Conservation (phyloP, 129 eudicot genomes). For the Cynara cardunculus region DNA sequence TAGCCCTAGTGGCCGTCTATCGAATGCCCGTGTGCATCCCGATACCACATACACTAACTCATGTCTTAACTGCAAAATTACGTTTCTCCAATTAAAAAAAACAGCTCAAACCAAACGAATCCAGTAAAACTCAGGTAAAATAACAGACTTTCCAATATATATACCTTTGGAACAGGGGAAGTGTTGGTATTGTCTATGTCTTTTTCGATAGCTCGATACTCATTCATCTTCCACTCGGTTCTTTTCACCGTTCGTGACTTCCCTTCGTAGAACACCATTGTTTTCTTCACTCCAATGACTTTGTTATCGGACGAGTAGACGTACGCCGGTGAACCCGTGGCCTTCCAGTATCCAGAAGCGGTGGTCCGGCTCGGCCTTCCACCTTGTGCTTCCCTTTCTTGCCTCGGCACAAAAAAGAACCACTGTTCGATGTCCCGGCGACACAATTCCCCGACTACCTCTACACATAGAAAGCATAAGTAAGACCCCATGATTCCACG, state of each 20-base stretch:
- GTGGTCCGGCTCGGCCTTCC: conserved; percentile 81
- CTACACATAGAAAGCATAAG: conserved; percentile 3
- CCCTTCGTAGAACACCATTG: conserved; percentile 81
- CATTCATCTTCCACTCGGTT: conserved; percentile 88
- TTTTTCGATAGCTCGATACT: conserved; percentile 57
- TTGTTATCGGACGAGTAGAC: conserved; percentile 54
- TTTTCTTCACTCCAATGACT: conserved; percentile 70
- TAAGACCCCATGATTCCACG: not conserved
- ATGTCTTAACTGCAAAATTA: conserved; percentile 52
- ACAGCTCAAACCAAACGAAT: not conserved
- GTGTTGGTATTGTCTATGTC: conserved; percentile 18
- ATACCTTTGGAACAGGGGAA: conserved; percentile 46
- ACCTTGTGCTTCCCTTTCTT: conserved; percentile 75
- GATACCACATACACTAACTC: conserved; percentile 66
- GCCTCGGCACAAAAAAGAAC: conserved; percentile 76
- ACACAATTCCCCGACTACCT: conserved; percentile 52
- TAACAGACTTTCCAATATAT: no score
- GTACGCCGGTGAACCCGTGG: conserved; percentile 74
- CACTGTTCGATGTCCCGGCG: conserved; percentile 68
- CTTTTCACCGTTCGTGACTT: conserved; percentile 64
- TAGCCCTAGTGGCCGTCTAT: conserved; percentile 54
- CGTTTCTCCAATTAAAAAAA: not conserved
- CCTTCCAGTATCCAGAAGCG: conserved; percentile 75
- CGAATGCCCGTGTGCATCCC: conserved; percentile 61
- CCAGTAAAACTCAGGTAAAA: not conserved